phyloP scores from a whole-genome alignment of 225 moss, liverwort and hornwort genomes.

The Neckera pumila region DNA sequence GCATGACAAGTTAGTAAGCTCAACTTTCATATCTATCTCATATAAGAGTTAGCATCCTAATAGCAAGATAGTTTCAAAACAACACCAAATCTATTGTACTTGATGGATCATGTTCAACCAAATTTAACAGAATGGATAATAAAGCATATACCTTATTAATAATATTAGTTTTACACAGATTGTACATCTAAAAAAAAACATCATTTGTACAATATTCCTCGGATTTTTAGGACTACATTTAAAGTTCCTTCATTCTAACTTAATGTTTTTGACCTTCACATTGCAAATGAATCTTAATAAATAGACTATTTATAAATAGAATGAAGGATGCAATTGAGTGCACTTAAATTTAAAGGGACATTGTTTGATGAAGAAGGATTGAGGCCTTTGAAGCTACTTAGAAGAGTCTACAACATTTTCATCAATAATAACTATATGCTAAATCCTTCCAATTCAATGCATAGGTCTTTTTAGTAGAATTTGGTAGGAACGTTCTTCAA shows the following conservation, averaged over 20 bases:
- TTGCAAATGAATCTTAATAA: not conserved
- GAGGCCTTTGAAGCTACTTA: not conserved
- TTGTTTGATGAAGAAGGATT: not conserved
- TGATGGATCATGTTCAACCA: no score
- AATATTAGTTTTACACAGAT: not conserved
- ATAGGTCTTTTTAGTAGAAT: not conserved
- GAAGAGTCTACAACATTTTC: not conserved
- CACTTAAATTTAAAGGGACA: not conserved
- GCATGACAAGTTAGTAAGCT: not conserved
- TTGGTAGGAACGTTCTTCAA: not conserved
- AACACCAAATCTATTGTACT: not conserved
- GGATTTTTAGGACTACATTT: not conserved
- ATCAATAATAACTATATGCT: not conserved
- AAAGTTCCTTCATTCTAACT: not conserved
- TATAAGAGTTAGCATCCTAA: no score
- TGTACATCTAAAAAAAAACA: not conserved
- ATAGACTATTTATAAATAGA: not conserved
- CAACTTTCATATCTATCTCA: not conserved
- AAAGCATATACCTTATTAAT: not conserved
- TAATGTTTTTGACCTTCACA: not conserved
- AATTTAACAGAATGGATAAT: not conserved
- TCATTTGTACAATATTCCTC: accelerated
- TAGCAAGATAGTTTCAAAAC: not conserved
- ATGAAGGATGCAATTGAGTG: not conserved
- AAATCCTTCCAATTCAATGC: not conserved